Evolutionary conservation across 305 asterid genomes (phyloP), one percentile per base, ranked within the genome.

Genomic region (Fraxinus nigra): DNA sequence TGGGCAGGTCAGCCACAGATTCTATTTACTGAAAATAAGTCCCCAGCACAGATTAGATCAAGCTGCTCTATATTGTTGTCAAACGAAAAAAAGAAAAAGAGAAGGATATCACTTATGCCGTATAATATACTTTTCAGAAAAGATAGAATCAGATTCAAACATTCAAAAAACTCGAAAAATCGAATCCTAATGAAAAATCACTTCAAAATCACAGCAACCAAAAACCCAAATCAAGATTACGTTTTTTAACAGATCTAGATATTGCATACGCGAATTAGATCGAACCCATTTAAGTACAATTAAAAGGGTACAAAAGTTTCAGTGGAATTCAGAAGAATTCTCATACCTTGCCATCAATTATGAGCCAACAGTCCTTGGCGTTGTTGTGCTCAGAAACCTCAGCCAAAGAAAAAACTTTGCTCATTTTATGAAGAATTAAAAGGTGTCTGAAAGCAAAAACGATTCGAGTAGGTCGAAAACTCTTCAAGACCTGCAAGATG

Each of bases 341-440:
- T 26, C n/a, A 18, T 78, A 93, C 97, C 97, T 92, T 91, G 78
- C 94, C 96, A 35, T 78, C 81, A 74, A 93, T 84, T 76, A 88
- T 37, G 86, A 91, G 80, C 97, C 94, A 91, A 84, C 93, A 90
- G 85, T 91, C 94, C 51, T 87, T 85, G 34, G 83, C 26, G 84
- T 78, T 81, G 89, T 87, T 90, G 91, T 93, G 97, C 88, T 87
- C 82, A 38, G 92, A 83, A 61, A 90, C 90, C 85, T 93, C 91
- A 43, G 90, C 88, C 87, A 93, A 82, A 75, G 89, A 84, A 76
- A 28, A 90, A 14, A 86, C 84, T 81, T 89, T 90, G 10, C 81
- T 86, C 90, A 85, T 85, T 75, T 30, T 32, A 26, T 46, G 65
- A 79, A 28, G 20, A 43, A 75, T 28, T 13, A 35, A 86, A 11